Percentiles rank a stretch among this genome's conserved stretches.
phyloP scores from a whole-genome alignment of 116 monocot species.

The Dioscorea cayenensis region DNA sequence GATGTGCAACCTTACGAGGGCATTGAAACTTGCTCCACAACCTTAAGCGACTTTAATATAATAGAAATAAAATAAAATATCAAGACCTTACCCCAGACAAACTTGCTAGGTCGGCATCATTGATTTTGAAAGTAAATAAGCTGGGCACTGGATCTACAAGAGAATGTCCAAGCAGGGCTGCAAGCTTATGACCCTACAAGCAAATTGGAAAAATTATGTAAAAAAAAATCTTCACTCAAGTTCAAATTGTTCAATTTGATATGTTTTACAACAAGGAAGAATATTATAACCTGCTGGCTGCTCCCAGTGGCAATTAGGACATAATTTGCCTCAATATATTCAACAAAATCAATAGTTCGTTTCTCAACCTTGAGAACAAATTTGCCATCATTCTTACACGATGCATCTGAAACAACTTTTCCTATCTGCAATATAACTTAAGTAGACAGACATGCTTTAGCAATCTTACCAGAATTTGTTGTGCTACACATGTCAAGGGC shows the following conservation, averaged over 20 bases:
- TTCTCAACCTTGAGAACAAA: conserved; percentile 71
- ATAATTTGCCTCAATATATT: conserved; percentile 65
- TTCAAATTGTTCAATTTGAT: not conserved
- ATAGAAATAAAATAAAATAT: not conserved
- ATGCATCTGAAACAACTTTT: conserved; percentile 65
- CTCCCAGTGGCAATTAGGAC: conserved; percentile 73
- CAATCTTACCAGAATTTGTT: not conserved
- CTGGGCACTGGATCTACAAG: conserved; percentile 86
- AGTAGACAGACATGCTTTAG: not conserved
- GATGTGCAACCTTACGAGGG: too few relatives aligned
- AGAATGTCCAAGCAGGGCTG: conserved; percentile 76
- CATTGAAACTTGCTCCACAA: too few relatives aligned
- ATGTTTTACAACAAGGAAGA: not conserved
- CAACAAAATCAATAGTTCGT: conserved; percentile 51
- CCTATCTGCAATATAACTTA: conserved; percentile 83
- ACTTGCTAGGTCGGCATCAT: conserved; percentile 38
- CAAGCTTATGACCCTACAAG: conserved; percentile 77
- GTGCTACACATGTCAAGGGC: not conserved
- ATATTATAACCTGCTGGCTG: conserved; percentile 53
- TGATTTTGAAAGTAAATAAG: conserved; percentile 90
- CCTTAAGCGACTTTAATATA: too few relatives aligned
- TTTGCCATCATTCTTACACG: conserved; percentile 31
- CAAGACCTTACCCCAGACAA: conserved; percentile 74
- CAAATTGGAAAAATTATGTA: not conserved
- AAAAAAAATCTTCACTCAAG: not conserved